phyloP scores from a whole-genome alignment of 108 stramenopile genomes.

The Nitzschia sp. region DNA sequence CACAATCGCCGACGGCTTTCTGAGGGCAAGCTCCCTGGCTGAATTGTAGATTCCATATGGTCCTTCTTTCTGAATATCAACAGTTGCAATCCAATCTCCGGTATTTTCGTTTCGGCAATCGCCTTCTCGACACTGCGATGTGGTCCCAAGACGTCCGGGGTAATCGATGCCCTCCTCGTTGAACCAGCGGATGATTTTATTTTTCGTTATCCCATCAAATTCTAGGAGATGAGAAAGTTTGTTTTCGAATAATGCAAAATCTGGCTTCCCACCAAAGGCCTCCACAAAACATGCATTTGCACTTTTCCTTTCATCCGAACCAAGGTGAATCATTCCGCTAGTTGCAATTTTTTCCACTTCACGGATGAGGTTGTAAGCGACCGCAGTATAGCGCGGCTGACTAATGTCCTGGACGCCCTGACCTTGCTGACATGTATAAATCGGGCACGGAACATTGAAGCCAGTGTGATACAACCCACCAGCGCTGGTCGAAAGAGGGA shows the following conservation, averaged over 20 bases:
- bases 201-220: background rate
- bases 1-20: constrained; percentile 19
- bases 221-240: constrained; percentile 13
- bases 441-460: constrained; percentile 30
- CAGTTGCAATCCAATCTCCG: constrained; percentile 23
- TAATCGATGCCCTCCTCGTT: constrained; percentile 28
- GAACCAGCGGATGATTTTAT: constrained; percentile 30
- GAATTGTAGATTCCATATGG: constrained; percentile 5
- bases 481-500: constrained; percentile 24
- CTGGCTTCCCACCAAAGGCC: background rate
- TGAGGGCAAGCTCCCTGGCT: background rate
- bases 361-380: constrained; percentile 11
- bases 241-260: constrained; percentile 21
- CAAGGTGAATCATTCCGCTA: constrained; percentile 32
- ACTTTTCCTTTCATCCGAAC: constrained; percentile 31
- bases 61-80: constrained; percentile 20
- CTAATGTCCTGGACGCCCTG: constrained; percentile 19
- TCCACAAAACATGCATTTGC: constrained; percentile 28
- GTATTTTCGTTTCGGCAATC: background rate
- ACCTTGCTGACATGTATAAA: constrained; percentile 11
- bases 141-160: constrained; percentile 19
- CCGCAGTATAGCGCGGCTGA: background rate
- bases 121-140: constrained; percentile 24
- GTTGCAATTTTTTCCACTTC: constrained; percentile 13
- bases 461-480: constrained; percentile 31